Evolutionary conservation across 805 yeast species (phyloP), one percentile per base, ranked within the genome.

Genomic region (Candida glaebosa): DNA sequence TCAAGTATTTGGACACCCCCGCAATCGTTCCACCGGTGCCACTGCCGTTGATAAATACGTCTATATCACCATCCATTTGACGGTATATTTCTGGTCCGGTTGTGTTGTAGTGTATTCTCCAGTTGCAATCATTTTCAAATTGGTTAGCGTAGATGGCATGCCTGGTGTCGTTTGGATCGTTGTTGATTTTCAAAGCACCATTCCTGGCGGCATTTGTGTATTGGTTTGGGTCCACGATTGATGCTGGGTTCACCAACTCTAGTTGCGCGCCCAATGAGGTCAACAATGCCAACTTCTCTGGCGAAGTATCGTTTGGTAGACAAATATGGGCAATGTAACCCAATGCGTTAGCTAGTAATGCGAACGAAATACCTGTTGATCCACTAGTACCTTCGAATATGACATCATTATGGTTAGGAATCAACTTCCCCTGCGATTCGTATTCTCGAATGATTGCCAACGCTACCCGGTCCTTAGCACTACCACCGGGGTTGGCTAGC

Each of bases 1-100:
- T 85, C 50, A 91, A 69, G 61, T 71, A 93, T 44, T 72, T 75
- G 1, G 95, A 78, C 10, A 89, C 91, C 20, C 99, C 99, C 3
- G 96, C 73, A 37, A 91, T 88, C 1, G 99, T 93, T 31, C 99
- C 99, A 60, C 96, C 99, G 0, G 99, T 91, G 8, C 99, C 99
- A 25, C 96, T 86, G 0, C 98, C 98, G 2, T 91, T 77, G 32
- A 93, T 81, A 58, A 91, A 89, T 37, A 73, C 81, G 57, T 88
- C 95, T 6, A 91, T 53, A 1, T 66, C 48, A 10, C 81, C 81
- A 7, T 75, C 67, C 68, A 83, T 72, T 57, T 93, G 98, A 16
- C 61, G 47, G 70, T 76, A 84, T n/a, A 91, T 87, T 56, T 91
- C 99, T 1, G 98, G 97, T 0, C 96, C 98, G 0, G 99, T 91